Conservation (phyloP, 108 stramenopile species). For the Craspedostauros australis region DNA sequence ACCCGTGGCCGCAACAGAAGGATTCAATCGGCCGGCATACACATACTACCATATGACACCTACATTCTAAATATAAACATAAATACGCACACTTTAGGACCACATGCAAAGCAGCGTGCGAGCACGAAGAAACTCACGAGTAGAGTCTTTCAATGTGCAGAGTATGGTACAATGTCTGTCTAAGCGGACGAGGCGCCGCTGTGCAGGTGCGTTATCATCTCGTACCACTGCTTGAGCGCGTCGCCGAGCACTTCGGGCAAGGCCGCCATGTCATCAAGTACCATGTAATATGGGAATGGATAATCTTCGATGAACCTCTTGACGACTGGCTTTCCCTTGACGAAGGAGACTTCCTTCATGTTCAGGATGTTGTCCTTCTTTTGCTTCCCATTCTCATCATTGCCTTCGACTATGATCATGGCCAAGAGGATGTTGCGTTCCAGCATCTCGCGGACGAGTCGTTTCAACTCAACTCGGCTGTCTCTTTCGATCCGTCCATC, state of each 20-base stretch:
- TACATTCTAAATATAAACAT: not conserved
- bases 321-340: constrained; percentile 84
- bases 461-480: constrained; percentile 69
- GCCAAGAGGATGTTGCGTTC: constrained; percentile 89
- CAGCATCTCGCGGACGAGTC: constrained; percentile 85
- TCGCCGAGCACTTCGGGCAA: constrained; percentile 96
- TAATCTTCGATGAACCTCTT: constrained; percentile 96
- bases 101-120: too few species aligned
- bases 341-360: constrained; percentile 91
- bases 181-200: not conserved
- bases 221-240: constrained; percentile 96
- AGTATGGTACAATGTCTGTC: too few species aligned
- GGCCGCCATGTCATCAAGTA: constrained; percentile 80
- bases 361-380: constrained; percentile 89
- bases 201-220: constrained; percentile 77
- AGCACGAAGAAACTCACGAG: too few species aligned
- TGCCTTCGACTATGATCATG: constrained; percentile 90
- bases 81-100: too few species aligned
- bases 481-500: constrained; percentile 96
- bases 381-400: constrained; percentile 25
- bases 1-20: too few species aligned
- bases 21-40: too few species aligned
- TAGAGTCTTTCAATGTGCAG: too few species aligned
- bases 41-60: not conserved
- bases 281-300: constrained; percentile 96